Evolutionary conservation across 2,329 filamentous ascomycete species (phyloP).

Genomic region (Stagonosporopsis tanaceti): DNA sequence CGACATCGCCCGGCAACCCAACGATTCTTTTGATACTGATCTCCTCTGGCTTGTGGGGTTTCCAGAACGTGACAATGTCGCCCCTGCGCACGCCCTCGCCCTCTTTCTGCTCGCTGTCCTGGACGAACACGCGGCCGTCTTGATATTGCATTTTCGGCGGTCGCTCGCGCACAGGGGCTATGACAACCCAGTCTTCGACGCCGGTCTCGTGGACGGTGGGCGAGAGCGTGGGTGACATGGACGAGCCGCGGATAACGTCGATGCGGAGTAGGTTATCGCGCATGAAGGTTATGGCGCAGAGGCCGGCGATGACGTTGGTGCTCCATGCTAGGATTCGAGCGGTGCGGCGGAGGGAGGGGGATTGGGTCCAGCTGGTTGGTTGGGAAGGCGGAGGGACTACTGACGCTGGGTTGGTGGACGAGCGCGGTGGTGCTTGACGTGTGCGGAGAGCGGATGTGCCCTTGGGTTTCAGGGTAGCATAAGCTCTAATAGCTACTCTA

Average conservation of each 20-base stretch:
- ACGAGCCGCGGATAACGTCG: conserved; percentile 50
- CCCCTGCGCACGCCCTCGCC: conserved; percentile 51
- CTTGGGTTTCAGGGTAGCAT: conserved; percentile 7
- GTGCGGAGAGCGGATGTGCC: background rate
- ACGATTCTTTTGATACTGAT: conserved; percentile 83
- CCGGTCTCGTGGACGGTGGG: conserved; percentile 52
- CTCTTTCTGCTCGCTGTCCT: background rate
- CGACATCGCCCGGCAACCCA: conserved; percentile 78
- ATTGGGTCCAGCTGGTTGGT: conserved; percentile 17
- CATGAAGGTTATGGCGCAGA: conserved; percentile 37
- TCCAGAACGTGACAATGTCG: conserved; percentile 56
- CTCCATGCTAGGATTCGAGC: conserved; percentile 24
- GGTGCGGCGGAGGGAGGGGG: conserved; percentile 13
- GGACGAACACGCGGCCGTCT: conserved; percentile 4
- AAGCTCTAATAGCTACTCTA: conserved; percentile 1
- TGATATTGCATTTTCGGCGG: conserved; percentile 27
- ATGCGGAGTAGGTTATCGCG: conserved; percentile 53
- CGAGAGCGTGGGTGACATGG: conserved; percentile 58
- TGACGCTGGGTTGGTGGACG: conserved; percentile 1
- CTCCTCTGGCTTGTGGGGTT: conserved; percentile 72
- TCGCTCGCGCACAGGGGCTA: conserved; percentile 36
- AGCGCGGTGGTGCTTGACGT: conserved; percentile 8
- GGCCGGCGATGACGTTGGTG: conserved; percentile 23
- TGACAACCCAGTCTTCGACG: conserved; percentile 48
- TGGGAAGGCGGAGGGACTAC: conserved; percentile 4